Base-by-base conservation (phyloP, 202 grass and related monocot genomes). In the Panicum virgatum region DNA sequence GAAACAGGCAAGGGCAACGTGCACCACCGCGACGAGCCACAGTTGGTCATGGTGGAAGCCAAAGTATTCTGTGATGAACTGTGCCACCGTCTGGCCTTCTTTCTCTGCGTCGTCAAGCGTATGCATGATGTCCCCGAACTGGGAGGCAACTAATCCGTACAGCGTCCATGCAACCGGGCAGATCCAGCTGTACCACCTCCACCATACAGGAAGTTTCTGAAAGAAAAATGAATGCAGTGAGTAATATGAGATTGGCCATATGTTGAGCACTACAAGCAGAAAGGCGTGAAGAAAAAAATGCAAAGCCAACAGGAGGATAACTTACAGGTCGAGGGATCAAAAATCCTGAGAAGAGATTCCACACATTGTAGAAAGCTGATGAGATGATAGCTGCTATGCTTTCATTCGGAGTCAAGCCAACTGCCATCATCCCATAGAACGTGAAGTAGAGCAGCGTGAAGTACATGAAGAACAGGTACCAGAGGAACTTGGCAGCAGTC, bases 391-490 rank as follows among this genome's bases (percentile, higher is more conserved):
- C 86, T 59, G 91, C 86, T 74, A 97, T 80, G 65, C 91, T 86
- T 47, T 91, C 85, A 34, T 97, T 97, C n/a, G 94, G 91, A 5
- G 91, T 97, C 81, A 97, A 81, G 47, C 87, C 91, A 6, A 97
- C 94, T 0, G 88, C 86, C 94, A 91, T 97, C 94, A 97, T 97
- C 6, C 94, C 94, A 5, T 97, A 97, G 78, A 89, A 91, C 37
- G 91, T 97, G 86, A 93, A 97, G 75, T 97, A 97, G 6, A 91
- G 75, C 47, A 97, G 69, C 9, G 91, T 89, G 86, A 93, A 91
- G 91, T 93, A 97, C 91, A 93, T 97, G 86, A 97, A 97, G 88
- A 93, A 97, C 9, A 97, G 3, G 65, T 93, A 93, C 91, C 91
- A 97, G 45, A 97, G 83, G 86, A 97, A 97, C 89, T 97, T 97